phyloP scores from a whole-genome alignment of 768 basidiomycete genomes.

The Mycena filopes region DNA sequence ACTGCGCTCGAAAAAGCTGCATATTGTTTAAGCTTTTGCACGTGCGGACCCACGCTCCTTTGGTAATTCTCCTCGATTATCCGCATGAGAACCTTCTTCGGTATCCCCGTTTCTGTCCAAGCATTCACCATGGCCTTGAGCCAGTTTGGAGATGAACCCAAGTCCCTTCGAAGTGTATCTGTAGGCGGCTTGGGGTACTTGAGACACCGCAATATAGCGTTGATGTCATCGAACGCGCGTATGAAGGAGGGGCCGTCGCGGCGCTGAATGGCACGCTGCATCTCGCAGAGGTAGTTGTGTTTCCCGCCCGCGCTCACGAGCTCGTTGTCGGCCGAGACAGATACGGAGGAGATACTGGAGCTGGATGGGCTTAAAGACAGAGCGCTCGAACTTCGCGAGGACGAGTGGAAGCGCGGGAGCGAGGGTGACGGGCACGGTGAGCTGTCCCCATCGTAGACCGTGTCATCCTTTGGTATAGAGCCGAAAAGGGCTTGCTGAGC shows the following conservation, averaged over 20 bases:
- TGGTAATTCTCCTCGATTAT: conserved; percentile 94
- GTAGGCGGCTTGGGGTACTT: conserved; percentile 72
- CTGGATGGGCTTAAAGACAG: conserved; percentile 42
- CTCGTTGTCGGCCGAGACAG: conserved; percentile 43
- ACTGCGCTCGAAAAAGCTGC: conserved; percentile 87
- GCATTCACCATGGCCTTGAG: conserved; percentile 59
- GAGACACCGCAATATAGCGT: conserved; percentile 66
- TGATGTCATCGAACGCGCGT: conserved; percentile 68
- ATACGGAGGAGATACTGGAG: conserved; percentile 45
- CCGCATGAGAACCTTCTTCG: conserved; percentile 73
- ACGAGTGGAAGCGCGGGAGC: conserved; percentile 49
- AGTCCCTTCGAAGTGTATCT: conserved; percentile 62
- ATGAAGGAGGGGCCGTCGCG: conserved; percentile 81
- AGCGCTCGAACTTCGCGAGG: conserved; percentile 38
- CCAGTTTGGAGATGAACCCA: conserved; percentile 54
- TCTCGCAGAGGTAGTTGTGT: conserved; percentile 60
- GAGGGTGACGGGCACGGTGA: conserved; percentile 51
- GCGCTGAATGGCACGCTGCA: conserved; percentile 76
- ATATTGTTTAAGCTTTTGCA: conserved; percentile 84
- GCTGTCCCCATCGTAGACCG: conserved; percentile 47
- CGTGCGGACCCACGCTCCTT: conserved; percentile 89
- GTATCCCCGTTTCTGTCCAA: conserved; percentile 68
- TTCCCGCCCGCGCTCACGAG: conserved; percentile 39
- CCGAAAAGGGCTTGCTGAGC: conserved; percentile 76
- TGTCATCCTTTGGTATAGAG: conserved; percentile 64